A percentile compares a stretch with the other conserved stretches of the same genome.
phyloP scores from a whole-genome alignment of 2,329 filamentous ascomycete species.

The Epichloe brachyelytri region DNA sequence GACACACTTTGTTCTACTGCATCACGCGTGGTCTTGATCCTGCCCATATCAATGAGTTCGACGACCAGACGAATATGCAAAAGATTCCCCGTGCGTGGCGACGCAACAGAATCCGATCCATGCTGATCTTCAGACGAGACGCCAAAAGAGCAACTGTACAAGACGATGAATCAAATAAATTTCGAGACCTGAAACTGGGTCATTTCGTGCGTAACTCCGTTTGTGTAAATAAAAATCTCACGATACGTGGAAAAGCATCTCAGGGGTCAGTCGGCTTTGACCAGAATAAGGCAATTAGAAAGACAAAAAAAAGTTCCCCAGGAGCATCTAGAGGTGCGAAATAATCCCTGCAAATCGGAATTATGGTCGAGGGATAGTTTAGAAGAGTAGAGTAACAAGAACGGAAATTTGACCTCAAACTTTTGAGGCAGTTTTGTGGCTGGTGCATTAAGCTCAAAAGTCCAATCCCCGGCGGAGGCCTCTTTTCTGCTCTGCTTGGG shows the following conservation, averaged over 20 bases:
- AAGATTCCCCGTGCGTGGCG: background rate
- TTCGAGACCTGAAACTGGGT: background rate
- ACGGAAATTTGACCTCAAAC: background rate
- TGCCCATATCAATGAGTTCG: background rate
- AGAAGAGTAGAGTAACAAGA: background rate
- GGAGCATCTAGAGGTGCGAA: background rate
- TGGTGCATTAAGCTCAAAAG: conserved; percentile 1
- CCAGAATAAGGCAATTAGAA: background rate
- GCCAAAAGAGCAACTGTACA: background rate
- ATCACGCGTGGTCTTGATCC: background rate
- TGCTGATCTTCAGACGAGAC: background rate
- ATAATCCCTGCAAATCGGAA: background rate
- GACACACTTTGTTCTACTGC: background rate
- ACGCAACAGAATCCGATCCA: background rate
- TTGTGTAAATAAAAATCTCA: background rate
- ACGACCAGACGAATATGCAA: background rate
- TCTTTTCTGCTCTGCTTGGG: background rate
- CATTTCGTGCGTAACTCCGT: background rate
- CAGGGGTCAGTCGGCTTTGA: background rate
- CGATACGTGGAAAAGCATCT: background rate
- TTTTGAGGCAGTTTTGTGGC: background rate
- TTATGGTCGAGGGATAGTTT: background rate
- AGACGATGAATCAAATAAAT: background rate
- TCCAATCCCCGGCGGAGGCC: background rate
- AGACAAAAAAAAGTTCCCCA: background rate